These are phyloP conservation scores for Sphaerulina populicola DNA, from an alignment of 2,329 filamentous ascomycete species.

Conservation along the genomic window DNA sequence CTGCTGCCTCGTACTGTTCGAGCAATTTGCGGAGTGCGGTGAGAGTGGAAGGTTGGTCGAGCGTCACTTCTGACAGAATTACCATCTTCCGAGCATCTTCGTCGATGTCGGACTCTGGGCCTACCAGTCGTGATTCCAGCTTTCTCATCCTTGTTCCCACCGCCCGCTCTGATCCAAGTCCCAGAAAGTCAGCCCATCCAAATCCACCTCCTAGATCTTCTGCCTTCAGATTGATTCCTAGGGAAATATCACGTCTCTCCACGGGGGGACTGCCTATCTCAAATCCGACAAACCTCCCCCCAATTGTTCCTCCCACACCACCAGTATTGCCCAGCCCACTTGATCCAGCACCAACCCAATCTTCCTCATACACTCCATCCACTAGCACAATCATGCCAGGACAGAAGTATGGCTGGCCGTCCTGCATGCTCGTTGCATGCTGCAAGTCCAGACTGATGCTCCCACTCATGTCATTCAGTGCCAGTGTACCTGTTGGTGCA, in stretches of 20 bases:
- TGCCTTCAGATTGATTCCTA: conserved; percentile 51
- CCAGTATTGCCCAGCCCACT: conserved; percentile 55
- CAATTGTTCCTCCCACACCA: conserved; percentile 81
- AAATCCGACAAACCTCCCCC: conserved; percentile 84
- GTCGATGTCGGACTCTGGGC: conserved; percentile 22
- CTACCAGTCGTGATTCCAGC: conserved; percentile 61
- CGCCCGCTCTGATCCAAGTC: conserved; percentile 80
- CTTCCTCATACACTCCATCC: conserved; percentile 94
- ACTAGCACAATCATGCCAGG: conserved; percentile 94
- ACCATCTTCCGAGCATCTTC: conserved; percentile 47
- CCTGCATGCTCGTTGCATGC: conserved; percentile 69
- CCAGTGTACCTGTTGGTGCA: conserved; percentile 71
- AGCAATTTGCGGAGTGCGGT: conserved; percentile 75
- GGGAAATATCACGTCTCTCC: conserved; percentile 69
- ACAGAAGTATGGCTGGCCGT: conserved; percentile 77
- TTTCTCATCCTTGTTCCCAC: conserved; percentile 74
- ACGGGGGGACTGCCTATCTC: conserved; percentile 87
- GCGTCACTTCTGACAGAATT: conserved; percentile 76
- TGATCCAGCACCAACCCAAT: conserved; percentile 62
- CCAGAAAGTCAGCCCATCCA: conserved; percentile 95
- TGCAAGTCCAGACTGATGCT: conserved; percentile 77
- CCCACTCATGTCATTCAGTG: conserved; percentile 78
- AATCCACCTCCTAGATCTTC: conserved; percentile 70
- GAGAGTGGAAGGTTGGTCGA: conserved; percentile 74
- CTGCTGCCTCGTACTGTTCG: conserved; percentile 60